Conservation (phyloP, 768 basidiomycete species). For the Auriscalpium vulgare region DNA sequence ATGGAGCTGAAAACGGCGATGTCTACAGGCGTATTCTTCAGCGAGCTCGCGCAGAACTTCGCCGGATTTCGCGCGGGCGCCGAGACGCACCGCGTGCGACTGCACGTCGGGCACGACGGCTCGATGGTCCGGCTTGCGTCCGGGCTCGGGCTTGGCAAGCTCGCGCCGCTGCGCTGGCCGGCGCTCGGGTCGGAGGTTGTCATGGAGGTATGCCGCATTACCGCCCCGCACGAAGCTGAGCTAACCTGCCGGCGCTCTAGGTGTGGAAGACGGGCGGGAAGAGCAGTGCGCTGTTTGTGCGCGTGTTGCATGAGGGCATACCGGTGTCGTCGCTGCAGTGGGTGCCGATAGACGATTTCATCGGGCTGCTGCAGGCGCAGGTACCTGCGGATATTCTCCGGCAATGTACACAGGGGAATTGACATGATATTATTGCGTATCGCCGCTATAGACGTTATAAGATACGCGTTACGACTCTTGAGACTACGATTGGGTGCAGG, state of each 20-base stretch:
- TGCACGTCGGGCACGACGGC: slow-evolving; percentile 43
- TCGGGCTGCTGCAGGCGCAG: slow-evolving; percentile 23
- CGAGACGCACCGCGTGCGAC: slow-evolving; percentile 29
- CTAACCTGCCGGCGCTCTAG: slow-evolving; percentile 17
- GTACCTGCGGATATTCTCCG: slow-evolving; percentile 28
- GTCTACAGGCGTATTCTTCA: slow-evolving; percentile 35
- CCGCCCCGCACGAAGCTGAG: not conserved
- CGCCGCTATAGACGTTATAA: too few relatives aligned
- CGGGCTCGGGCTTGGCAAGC: slow-evolving; percentile 32
- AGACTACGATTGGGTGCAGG: too few relatives aligned
- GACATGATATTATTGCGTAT: too few relatives aligned
- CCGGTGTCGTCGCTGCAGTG: slow-evolving; percentile 30
- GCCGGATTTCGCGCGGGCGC: slow-evolving; percentile 24
- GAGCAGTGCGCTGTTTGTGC: slow-evolving; percentile 24
- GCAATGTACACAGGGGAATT: slow-evolving; percentile 12
- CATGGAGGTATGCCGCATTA: slow-evolving; percentile 29
- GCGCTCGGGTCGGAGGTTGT: slow-evolving; percentile 40
- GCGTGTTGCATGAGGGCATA: slow-evolving; percentile 37
- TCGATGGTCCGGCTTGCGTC: slow-evolving; percentile 33
- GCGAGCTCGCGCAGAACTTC: slow-evolving; percentile 35
- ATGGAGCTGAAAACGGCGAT: too few relatives aligned
- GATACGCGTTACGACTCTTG: too few relatives aligned
- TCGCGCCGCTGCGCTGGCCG: slow-evolving; percentile 33
- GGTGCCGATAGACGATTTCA: slow-evolving; percentile 29
- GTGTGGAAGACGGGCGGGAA: slow-evolving; percentile 27